Conservation (phyloP, 2,329 filamentous ascomycete genomes). For the Pseudopyricularia javanii region DNA sequence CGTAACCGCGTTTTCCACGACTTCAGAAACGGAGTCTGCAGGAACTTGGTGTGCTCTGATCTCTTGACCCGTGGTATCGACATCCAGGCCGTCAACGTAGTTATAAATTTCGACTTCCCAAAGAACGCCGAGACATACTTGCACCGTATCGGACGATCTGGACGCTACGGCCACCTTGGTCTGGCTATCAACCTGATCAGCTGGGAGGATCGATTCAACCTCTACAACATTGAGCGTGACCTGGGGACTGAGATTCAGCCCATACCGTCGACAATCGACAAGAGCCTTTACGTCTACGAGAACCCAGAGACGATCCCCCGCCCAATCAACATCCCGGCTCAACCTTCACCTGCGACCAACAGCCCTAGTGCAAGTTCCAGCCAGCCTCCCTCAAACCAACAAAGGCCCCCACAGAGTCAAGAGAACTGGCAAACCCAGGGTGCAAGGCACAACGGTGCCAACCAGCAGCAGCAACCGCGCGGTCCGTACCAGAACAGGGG, state of each 20-base stretch:
- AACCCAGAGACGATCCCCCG: constrained; percentile 89
- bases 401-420: constrained; percentile 13
- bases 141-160: constrained; percentile 94
- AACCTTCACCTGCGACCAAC: constrained; percentile 9
- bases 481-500: constrained; percentile 15
- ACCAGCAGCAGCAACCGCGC: constrained; percentile 14
- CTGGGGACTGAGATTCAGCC: constrained; percentile 94
- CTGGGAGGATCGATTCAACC: constrained; percentile 97
- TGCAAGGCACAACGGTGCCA: constrained; percentile 15
- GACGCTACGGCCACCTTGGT: constrained; percentile 92
- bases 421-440: constrained; percentile 17
- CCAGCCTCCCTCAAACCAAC: constrained; percentile 7
- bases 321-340: constrained; percentile 40
- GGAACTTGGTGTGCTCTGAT: constrained; percentile 96
- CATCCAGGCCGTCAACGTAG: constrained; percentile 97
- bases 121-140: constrained; percentile 99
- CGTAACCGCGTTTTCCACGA: constrained; percentile 99
- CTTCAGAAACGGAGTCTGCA: constrained; percentile 94
- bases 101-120: constrained; percentile 99
- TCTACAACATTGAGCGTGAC: constrained; percentile 97
- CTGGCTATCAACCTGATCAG: constrained; percentile 98
- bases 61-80: constrained; percentile 96
- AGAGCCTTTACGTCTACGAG: constrained; percentile 96
- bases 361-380: constrained; percentile 13
- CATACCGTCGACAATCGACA: constrained; percentile 91